These are phyloP conservation scores for Aspergillus oerlinghausenensis DNA, from an alignment of 2,329 filamentous ascomycete genomes.

Conservation along the genomic window DNA sequence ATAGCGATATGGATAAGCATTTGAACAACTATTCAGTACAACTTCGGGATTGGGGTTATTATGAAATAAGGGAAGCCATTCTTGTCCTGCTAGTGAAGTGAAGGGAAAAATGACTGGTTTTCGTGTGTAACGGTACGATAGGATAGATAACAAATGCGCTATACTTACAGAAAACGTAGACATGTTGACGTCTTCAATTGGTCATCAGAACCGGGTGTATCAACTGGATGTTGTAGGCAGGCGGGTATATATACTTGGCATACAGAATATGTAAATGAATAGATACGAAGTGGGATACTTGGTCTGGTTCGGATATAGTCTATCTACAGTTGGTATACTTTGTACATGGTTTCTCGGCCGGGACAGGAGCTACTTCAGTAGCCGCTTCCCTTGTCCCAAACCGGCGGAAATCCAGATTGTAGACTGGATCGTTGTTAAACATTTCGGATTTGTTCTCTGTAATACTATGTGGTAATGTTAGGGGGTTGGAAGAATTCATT, in stretches of 20 bases:
- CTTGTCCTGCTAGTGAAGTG: background rate
- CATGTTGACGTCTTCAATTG: constrained; percentile 24
- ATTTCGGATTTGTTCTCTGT: background rate
- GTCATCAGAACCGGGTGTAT: background rate
- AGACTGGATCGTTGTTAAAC: no score
- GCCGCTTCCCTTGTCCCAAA: constrained; percentile 5
- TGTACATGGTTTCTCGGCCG: constrained; percentile 22
- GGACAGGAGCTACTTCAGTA: constrained; percentile 12
- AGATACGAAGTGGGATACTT: background rate
- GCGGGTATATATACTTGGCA: background rate
- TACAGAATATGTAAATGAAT: background rate
- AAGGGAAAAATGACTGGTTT: background rate
- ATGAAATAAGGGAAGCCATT: background rate
- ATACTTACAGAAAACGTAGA: constrained; percentile 46
- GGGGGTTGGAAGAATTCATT: no score
- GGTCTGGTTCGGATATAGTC: background rate
- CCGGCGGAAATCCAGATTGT: constrained; percentile 16
- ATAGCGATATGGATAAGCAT: background rate
- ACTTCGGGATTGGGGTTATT: background rate
- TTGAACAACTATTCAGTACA: background rate
- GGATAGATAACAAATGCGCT: background rate
- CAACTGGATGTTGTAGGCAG: background rate
- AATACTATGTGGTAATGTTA: no score
- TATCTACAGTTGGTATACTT: background rate
- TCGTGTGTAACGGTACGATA: background rate